phyloP scores from a whole-genome alignment of 352 stramenopile species.

The Globisporangium spinosum region DNA sequence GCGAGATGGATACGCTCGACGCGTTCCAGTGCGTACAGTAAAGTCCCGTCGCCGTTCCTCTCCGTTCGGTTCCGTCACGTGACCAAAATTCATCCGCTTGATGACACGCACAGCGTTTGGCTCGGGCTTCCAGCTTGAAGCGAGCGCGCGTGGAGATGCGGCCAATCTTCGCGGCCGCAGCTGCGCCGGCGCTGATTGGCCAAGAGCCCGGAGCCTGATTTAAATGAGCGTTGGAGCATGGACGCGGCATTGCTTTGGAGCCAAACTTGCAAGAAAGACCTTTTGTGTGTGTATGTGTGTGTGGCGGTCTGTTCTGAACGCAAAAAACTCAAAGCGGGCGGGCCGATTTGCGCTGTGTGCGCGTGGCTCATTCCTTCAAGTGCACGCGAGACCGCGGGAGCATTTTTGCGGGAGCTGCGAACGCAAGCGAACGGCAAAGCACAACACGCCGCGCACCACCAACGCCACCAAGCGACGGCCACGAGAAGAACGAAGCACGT shows the following conservation, averaged over 20 bases:
- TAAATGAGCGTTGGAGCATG: neutral
- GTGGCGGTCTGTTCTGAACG: neutral
- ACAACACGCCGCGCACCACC: neutral
- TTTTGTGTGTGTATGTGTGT: too few species aligned
- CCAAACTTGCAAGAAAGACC: neutral
- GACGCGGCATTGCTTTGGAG: too few species aligned
- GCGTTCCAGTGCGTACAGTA: neutral
- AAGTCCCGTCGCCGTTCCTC: neutral
- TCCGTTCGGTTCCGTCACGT: neutral
- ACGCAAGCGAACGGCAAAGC: neutral
- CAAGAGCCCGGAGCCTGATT: neutral
- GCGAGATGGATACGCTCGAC: neutral
- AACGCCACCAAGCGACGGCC: neutral
- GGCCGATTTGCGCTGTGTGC: neutral
- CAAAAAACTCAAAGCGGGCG: neutral
- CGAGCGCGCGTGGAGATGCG: neutral
- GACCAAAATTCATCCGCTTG: neutral
- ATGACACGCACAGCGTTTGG: neutral
- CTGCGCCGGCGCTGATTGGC: neutral
- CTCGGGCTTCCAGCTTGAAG: neutral
- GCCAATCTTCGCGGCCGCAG: neutral
- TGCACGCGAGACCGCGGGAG: constrained; percentile 8
- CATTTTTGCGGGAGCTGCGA: constrained; percentile 9
- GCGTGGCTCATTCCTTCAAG: constrained; percentile 15
- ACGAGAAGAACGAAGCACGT: neutral